Evolutionary conservation across 306 rosid genomes (phyloP).

Genomic region (Prunus kanzakura): DNA sequence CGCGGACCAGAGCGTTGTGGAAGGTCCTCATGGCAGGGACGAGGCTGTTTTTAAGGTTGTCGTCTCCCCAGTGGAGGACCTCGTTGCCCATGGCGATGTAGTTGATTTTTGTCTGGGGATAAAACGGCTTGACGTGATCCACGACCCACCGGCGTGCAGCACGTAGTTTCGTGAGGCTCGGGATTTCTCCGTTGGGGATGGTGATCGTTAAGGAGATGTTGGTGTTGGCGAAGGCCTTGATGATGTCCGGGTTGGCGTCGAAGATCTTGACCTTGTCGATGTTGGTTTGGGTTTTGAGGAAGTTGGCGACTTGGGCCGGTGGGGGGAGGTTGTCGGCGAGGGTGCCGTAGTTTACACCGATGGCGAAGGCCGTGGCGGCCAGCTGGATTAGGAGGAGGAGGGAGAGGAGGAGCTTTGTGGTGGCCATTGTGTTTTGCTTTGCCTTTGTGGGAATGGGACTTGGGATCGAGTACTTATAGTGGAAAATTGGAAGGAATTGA

Average conservation of each 20-base stretch:
- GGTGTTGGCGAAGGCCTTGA: conserved; percentile 65
- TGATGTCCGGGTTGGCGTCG: conserved; percentile 70
- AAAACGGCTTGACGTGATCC: conserved; percentile 45
- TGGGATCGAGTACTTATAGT: neutral
- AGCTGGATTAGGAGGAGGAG: conserved; percentile 40
- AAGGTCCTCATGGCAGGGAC: conserved; percentile 77
- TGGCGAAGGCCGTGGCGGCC: conserved; percentile 35
- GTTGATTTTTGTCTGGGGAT: conserved; percentile 53
- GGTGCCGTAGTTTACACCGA: conserved; percentile 92
- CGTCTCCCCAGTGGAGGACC: conserved; percentile 66
- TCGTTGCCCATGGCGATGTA: conserved; percentile 81
- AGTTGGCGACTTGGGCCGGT: conserved; percentile 56
- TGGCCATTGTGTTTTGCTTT: neutral
- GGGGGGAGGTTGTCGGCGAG: conserved; percentile 71
- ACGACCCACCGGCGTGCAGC: conserved; percentile 62
- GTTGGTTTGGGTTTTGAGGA: conserved; percentile 52
- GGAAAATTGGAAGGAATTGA: neutral
- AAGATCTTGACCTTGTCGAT: conserved; percentile 76
- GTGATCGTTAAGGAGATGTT: conserved; percentile 75
- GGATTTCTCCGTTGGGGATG: conserved; percentile 70
- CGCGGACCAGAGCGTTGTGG: conserved; percentile 51
- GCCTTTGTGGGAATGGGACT: too few species aligned
- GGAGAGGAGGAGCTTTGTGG: conserved; percentile 11
- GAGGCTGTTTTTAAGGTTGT: conserved; percentile 33
- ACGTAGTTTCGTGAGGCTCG: conserved; percentile 7